Base-by-base conservation (phyloP, 2,329 filamentous ascomycete species). In the Colletotrichum sp. region DNA sequence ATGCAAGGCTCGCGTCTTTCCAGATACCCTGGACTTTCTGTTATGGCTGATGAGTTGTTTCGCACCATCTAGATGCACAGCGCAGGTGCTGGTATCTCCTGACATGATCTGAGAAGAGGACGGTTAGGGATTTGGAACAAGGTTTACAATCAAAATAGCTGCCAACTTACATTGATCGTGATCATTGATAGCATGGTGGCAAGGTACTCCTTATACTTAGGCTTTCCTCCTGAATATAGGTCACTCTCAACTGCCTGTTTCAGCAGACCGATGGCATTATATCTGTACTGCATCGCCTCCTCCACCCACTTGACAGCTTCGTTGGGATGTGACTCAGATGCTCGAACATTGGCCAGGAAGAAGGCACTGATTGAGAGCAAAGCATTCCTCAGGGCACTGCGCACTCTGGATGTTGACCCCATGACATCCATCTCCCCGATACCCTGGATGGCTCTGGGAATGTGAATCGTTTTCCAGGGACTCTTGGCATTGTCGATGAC, bases 181-280 rank as follows among this genome's bases (percentile, higher is more conserved):
- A 81, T 79, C 80, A 81, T 81, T 3, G 80, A 81, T 28, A 81
- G 12, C 79, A 81, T 81, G 2, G 80, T 81, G 1, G 80, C 80
- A 2, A 81, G 64, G 24, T 80, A 79, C 18, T 81, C 80, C n/a
- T 81, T 81, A 26, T 81, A 81, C 34, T 79, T 81, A 5, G 80
- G 79, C 18, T 34, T 65, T 8, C 67, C 64, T 3, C 67, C 32
- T 1, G 69, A 30, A 10, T 77, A 71, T 3, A 80, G 12, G 9
- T 71, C 68, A 13, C 39, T 71, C 60, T 80, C 77, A 2, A 81
- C 79, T 1, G 78, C 75, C 4, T 79, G 52, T 18, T 81, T 81
- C 3, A 81, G 49, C 1, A 80, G 49, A 8, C 70, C 66, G 13
- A 81, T 81, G 1, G 80, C 79, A 21, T 77, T 75, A 7, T 77